Percentiles rank a stretch among this genome's conserved stretches.
phyloP scores from a whole-genome alignment of 345 rosid genomes.

The Hibiscus syriacus region DNA sequence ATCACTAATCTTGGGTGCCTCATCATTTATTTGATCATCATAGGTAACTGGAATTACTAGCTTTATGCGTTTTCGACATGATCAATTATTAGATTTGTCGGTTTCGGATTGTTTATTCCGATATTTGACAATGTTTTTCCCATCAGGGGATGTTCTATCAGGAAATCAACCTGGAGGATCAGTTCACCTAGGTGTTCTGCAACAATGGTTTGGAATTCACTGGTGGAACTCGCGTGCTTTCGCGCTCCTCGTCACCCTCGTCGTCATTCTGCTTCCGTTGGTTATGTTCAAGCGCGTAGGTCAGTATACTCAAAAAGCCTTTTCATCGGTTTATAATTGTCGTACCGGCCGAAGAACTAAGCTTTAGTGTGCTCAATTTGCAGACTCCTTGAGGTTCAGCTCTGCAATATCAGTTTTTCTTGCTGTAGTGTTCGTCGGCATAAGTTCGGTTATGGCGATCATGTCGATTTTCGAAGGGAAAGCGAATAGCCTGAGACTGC shows the following conservation, averaged over 20 bases:
- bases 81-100: too few species aligned
- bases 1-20: slow-evolving; percentile 72
- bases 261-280: slow-evolving; percentile 61
- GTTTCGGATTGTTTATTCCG: too few species aligned
- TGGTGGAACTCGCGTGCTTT: slow-evolving; percentile 84
- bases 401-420: slow-evolving; percentile 59
- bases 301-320: slow-evolving; percentile 13
- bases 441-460: slow-evolving; percentile 64
- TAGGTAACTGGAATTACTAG: slow-evolving; percentile 30
- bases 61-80: neutral
- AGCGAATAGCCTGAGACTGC: slow-evolving; percentile 50
- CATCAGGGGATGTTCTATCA: slow-evolving; percentile 68
- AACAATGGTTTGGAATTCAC: slow-evolving; percentile 76
- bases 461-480: slow-evolving; percentile 52
- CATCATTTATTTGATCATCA: slow-evolving; percentile 64
- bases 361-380: slow-evolving; percentile 7
- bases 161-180: slow-evolving; percentile 53
- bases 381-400: slow-evolving; percentile 58
- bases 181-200: slow-evolving; percentile 70
- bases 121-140: neutral
- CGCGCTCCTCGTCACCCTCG: slow-evolving; percentile 44
- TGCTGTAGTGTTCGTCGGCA: slow-evolving; percentile 62
- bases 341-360: slow-evolving; percentile 1
- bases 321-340: neutral
- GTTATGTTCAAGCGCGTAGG: slow-evolving; percentile 58